Base-by-base conservation (phyloP, 2,329 filamentous ascomycete species). In the Arthrobotrys entomopaga region DNA sequence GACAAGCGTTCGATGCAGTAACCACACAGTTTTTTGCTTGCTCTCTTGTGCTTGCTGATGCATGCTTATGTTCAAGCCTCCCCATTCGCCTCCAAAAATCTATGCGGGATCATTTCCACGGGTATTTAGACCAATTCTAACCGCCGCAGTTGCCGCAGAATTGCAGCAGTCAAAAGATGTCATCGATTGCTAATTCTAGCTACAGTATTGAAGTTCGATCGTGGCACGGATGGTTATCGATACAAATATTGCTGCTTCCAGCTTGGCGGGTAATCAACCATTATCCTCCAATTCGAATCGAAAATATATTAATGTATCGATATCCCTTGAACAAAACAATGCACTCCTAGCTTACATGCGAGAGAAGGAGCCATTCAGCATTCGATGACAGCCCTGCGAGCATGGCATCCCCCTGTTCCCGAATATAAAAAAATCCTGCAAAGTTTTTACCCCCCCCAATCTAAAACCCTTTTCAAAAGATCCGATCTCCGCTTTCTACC, bases 261-360 rank as follows among this genome's bases (percentile, higher is more conserved):
- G n/a, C n/a, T 22, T 40, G 40, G 40, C 56, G 56, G 56, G 40
- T 59, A 59, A 59, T 59, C 56, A 59, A 29, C 15, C 38, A 43
- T 26, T 11, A 22, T 19, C 38, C 19, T 48, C 34, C 16, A 42
- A 57, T 34, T 24, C 53, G 19, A 10, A 26, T n/a, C 11, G 24
- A 16, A 16, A 16, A 43, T n/a, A n/a, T n/a, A n/a, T n/a, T n/a
- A 22, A 15, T 10, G 26, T 13, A 53, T 26, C 7, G 20, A 19
- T 50, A 50, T 13, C 20, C 20, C 29, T 34, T 34, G 29, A 34
- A 6, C 29, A 34, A 34, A 34, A 34, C 26, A 38, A 54, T 38
- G 26, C 22, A 11, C 50, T 54, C 24, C 52, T 11, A 57, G 53
- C 34, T 43, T 20, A 43, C 34, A 42, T 11, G 22, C 34, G 24